These are phyloP conservation scores for Verruconis gallopava DNA, from an alignment of 2,329 filamentous ascomycete genomes.

Conservation along the genomic window DNA sequence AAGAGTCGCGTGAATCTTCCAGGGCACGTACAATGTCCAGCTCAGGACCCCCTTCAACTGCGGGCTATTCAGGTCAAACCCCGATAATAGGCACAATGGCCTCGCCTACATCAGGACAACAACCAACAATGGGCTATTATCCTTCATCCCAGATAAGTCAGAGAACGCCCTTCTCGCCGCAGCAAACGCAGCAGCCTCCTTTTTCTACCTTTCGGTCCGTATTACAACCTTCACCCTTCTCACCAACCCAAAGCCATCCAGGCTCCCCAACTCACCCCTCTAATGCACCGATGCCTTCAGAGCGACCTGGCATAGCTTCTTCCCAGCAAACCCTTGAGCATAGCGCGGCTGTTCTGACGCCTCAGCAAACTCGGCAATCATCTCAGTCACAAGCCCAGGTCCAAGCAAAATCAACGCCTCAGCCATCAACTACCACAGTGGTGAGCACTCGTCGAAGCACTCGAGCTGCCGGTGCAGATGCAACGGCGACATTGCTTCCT, in stretches of 20 bases:
- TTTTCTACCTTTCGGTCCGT: neutral
- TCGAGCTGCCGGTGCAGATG: slow-evolving; percentile 4
- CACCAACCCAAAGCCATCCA: neutral
- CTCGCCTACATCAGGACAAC: neutral
- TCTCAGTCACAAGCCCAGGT: neutral
- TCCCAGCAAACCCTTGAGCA: neutral
- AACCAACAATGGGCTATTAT: neutral
- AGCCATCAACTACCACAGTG: neutral
- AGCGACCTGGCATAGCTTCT: neutral
- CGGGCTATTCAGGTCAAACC: neutral
- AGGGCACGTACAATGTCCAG: neutral
- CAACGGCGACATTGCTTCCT: no score
- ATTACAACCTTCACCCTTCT: neutral
- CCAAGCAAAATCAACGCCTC: neutral
- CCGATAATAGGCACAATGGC: neutral
- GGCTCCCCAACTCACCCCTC: neutral
- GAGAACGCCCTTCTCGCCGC: neutral
- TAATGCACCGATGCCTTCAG: neutral
- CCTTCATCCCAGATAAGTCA: neutral
- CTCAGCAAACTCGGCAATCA: neutral
- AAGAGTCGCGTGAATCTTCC: neutral
- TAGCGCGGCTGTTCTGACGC: neutral
- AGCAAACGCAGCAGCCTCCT: no score
- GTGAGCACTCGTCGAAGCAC: slow-evolving; percentile 1
- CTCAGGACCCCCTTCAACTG: neutral